phyloP scores from a whole-genome alignment of 345 rosid genomes.

The Gossypium longicalyx region DNA sequence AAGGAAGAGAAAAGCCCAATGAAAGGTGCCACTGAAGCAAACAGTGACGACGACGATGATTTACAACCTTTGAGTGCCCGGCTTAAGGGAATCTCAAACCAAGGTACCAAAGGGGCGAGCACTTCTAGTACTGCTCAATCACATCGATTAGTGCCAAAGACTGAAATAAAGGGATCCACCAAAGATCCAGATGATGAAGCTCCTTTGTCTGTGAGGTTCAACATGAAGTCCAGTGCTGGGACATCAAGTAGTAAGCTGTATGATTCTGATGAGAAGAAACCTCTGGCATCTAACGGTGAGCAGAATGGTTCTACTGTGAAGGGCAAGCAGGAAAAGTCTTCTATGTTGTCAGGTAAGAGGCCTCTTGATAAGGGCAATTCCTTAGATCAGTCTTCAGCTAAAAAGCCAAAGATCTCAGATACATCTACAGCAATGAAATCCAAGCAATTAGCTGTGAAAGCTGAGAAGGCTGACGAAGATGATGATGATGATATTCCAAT shows the following conservation, averaged over 20 bases:
- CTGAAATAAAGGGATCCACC: neutral
- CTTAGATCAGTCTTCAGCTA: constrained; percentile 41
- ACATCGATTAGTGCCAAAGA: constrained; percentile 19
- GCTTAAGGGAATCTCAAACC: constrained; percentile 40
- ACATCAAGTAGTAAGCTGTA: constrained; percentile 39
- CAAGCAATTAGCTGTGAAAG: constrained; percentile 49
- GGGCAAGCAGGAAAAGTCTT: constrained; percentile 38
- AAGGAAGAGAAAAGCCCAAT: constrained; percentile 39
- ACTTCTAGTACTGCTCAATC: constrained; percentile 20
- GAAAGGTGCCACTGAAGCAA: constrained; percentile 29
- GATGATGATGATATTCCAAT: constrained; percentile 78
- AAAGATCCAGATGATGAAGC: constrained; percentile 77
- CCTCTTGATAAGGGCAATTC: constrained; percentile 53
- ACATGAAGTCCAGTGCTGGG: constrained; percentile 38
- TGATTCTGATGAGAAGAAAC: constrained; percentile 47
- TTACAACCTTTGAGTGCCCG: constrained; percentile 55
- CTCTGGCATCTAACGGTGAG: constrained; percentile 39
- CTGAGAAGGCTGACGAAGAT: constrained; percentile 30
- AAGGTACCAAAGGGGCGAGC: constrained; percentile 32
- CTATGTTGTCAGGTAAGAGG: constrained; percentile 53
- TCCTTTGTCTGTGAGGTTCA: constrained; percentile 51
- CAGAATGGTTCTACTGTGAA: constrained; percentile 56
- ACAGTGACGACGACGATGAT: constrained; percentile 53
- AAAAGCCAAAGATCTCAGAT: constrained; percentile 62
- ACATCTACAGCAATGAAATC: constrained; percentile 36